Conservation (phyloP, 331 rosid genomes). For the Rosa hybrid region DNA sequence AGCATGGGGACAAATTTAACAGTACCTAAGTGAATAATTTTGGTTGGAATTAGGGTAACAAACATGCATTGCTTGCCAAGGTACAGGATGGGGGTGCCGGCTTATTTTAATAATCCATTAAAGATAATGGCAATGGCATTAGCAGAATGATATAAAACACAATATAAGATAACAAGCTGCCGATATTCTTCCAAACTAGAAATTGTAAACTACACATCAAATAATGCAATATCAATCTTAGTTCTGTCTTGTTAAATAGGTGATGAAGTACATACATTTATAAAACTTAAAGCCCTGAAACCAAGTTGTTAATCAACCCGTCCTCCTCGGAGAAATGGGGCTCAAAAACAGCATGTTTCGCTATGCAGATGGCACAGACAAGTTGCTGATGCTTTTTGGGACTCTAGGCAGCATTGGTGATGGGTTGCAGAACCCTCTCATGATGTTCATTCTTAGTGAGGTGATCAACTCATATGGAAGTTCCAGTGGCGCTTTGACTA, state of each 20-base stretch:
- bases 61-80: slow-evolving; percentile 32
- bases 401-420: slow-evolving; percentile 85
- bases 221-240: slow-evolving; percentile 10
- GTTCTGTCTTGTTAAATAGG: slow-evolving; percentile 15
- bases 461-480: slow-evolving; percentile 78
- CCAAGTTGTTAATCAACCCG: not conserved
- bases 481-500: slow-evolving; percentile 34
- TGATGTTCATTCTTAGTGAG: slow-evolving; percentile 78
- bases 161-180: slow-evolving; percentile 31
- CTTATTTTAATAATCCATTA: not conserved
- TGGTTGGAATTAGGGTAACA: not conserved
- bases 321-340: slow-evolving; percentile 41
- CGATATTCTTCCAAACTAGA: slow-evolving; percentile 25
- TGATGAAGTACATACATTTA: slow-evolving; percentile 7
- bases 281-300: not conserved
- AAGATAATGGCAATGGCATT: slow-evolving; percentile 5
- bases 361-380: slow-evolving; percentile 72
- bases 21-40: slow-evolving; percentile 6
- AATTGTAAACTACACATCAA: slow-evolving; percentile 17
- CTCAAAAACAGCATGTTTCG: slow-evolving; percentile 57
- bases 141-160: slow-evolving; percentile 24
- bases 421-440: slow-evolving; percentile 84
- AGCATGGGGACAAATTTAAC: slow-evolving; percentile 39
- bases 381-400: slow-evolving; percentile 73
- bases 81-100: slow-evolving; percentile 25